Evolutionary conservation across 1,284 basidiomycete species (phyloP).

Genomic region (Papiliotrema fonsecae): DNA sequence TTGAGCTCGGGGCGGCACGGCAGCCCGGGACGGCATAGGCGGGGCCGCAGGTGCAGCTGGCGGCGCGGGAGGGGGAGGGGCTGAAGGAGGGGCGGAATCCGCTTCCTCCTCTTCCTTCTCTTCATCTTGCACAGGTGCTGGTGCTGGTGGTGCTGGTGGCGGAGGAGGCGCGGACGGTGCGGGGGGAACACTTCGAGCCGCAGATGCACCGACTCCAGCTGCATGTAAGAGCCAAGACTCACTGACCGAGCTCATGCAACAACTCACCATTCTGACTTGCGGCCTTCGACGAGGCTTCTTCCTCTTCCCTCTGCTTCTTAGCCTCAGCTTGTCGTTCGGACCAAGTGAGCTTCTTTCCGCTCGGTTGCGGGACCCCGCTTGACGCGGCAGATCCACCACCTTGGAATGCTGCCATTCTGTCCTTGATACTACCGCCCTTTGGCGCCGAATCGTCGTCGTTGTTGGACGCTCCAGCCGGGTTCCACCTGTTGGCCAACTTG

Average conservation of each 20-base stretch:
- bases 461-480: slow-evolving; percentile 54
- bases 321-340: slow-evolving; percentile 79
- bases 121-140: slow-evolving; percentile 35
- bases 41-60: slow-evolving; percentile 15
- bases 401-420: slow-evolving; percentile 40
- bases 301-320: slow-evolving; percentile 76
- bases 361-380: slow-evolving; percentile 15
- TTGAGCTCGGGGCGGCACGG: slow-evolving; percentile 37
- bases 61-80: slow-evolving; percentile 23
- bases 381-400: slow-evolving; percentile 13
- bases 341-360: slow-evolving; percentile 77
- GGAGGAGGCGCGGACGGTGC: slow-evolving; percentile 10
- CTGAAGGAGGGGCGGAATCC: slow-evolving; percentile 32
- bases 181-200: slow-evolving; percentile 17
- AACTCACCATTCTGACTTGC: slow-evolving; percentile 47
- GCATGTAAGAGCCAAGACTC: slow-evolving; percentile 1
- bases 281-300: slow-evolving; percentile 66
- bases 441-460: slow-evolving; percentile 32
- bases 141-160: slow-evolving; percentile 39
- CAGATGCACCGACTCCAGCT: slow-evolving; percentile 7
- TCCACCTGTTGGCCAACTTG: slow-evolving; percentile 78
- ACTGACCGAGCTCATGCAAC: background rate
- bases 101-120: slow-evolving; percentile 28
- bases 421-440: slow-evolving; percentile 31
- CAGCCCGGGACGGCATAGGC: slow-evolving; percentile 1